Evolutionary conservation across 176 grass and related monocot species (phyloP).

Genomic region (Phoenix roebelenii): DNA sequence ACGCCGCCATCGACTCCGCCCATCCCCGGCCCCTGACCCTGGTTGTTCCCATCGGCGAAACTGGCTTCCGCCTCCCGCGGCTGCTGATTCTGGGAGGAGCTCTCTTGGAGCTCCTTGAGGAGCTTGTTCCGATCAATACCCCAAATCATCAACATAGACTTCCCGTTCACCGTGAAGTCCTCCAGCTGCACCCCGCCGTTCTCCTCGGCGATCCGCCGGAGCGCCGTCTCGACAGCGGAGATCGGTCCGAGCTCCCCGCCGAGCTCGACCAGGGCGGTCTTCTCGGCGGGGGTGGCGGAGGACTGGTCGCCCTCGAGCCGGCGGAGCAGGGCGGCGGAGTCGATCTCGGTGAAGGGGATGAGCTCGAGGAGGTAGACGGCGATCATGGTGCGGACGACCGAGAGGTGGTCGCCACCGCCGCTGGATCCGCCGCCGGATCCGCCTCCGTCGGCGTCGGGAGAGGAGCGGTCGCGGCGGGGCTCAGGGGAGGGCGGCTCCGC

Average conservation of each 20-base stretch:
- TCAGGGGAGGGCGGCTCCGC: conserved; percentile 26
- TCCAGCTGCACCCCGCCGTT: conserved; percentile 67
- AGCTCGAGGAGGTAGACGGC: conserved; percentile 82
- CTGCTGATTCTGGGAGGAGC: conserved; percentile 31
- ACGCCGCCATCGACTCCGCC: conserved; percentile 21
- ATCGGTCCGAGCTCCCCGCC: conserved; percentile 47
- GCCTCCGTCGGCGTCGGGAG: conserved; percentile 3
- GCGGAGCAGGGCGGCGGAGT: conserved; percentile 63
- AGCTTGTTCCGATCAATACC: conserved; percentile 89
- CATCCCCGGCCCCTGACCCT: conserved; percentile 14
- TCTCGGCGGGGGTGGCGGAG: conserved; percentile 48
- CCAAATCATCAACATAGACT: conserved; percentile 82
- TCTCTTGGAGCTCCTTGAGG: conserved; percentile 84
- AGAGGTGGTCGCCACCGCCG: conserved; percentile 29
- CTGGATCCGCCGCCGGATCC: no score
- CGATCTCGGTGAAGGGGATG: conserved; percentile 72
- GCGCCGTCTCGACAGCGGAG: conserved; percentile 56
- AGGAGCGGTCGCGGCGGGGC: conserved; percentile 10
- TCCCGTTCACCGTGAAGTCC: conserved; percentile 74
- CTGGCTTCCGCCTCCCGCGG: conserved; percentile 6
- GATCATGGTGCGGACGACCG: conserved; percentile 74
- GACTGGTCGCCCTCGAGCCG: conserved; percentile 64
- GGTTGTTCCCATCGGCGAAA: conserved; percentile 5
- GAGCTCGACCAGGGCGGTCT: conserved; percentile 56
- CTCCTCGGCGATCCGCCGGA: conserved; percentile 73